Base-by-base conservation (phyloP, 257 asterid species). In the Dorcoceras hygrometricum region DNA sequence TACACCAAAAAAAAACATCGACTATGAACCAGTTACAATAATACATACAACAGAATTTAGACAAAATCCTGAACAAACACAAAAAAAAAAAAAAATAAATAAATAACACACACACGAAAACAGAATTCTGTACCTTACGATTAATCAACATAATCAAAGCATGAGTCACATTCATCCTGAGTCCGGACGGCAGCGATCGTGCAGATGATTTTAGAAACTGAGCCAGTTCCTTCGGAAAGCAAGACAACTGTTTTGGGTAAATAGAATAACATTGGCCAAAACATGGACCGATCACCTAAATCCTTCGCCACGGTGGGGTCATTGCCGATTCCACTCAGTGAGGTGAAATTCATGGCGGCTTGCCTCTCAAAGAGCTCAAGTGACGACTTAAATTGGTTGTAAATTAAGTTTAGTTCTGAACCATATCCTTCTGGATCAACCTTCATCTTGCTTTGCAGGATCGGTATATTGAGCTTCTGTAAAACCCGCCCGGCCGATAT, bases 341-440 rank as follows among this genome's bases (percentile, higher is more conserved):
- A 88, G 66, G 91, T 86, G 81, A 86, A 90, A 69, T 81, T 90
- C 63, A 83, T 64, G 2, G 94, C 95, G 0, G 97, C 88, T 76
- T 93, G 96, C 67, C 86, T 89, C 78, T 83, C 80, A 59, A 90
- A 93, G 23, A 88, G 88, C 62, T 88, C 96, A n/a, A 90, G 78
- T 8, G 91, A 86, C 0, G 96, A 84, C 71, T 86, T 84, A 79
- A 90, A 93, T 72, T 90, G 97, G 32, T 63, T 76, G 84, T 88
- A 88, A 11, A 93, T 67, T 23, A 86, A 75, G 9, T 19, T 59
- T 23, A 93, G 79, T 79, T 90, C 98, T 46, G 88, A 64, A 2
- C 54, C 74, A 57, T 90, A 93, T 20, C 97, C 96, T 72, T 90
- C 96, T 6, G 96, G 96, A 72, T 93, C 97, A 51, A 69, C 31